These are phyloP conservation scores for Trichosanthes truncata DNA, from an alignment of 306 rosid species.

Conservation along the genomic window DNA sequence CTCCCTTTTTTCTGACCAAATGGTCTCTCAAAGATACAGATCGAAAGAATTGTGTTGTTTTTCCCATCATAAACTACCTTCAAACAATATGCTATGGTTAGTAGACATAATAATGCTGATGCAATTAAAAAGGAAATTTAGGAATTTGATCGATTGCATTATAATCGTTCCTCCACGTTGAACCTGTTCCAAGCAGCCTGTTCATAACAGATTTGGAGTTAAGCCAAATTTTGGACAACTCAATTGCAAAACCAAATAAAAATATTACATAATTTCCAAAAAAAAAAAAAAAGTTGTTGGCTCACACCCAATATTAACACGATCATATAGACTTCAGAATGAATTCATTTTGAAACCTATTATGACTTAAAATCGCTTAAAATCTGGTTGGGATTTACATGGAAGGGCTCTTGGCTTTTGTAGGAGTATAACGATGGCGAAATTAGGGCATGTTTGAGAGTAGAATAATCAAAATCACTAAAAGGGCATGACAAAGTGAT, in stretches of 20 bases:
- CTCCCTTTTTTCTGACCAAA: not conserved
- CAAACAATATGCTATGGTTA: not conserved
- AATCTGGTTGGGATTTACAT: not conserved
- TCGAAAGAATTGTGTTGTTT: not conserved
- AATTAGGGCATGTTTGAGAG: not conserved
- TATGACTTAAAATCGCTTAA: not conserved
- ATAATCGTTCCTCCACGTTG: conserved; percentile 69
- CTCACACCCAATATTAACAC: not conserved
- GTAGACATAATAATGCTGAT: not conserved
- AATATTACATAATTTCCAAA: not conserved
- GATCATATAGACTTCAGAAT: not conserved
- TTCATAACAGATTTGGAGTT: not conserved
- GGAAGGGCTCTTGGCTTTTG: not conserved
- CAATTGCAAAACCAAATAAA: not conserved
- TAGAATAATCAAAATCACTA: no score
- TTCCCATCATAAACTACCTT: not conserved
- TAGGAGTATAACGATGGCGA: not conserved
- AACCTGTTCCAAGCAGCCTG: conserved; percentile 97
- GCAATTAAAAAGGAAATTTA: not conserved
- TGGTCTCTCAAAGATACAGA: not conserved
- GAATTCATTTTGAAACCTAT: not conserved
- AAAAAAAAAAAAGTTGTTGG: not conserved
- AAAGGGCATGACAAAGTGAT: no score
- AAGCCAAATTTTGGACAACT: not conserved
- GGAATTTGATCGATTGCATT: conserved; percentile 3